Conservation (phyloP, 2,329 filamentous ascomycete genomes). For the Alternaria arborescens region DNA sequence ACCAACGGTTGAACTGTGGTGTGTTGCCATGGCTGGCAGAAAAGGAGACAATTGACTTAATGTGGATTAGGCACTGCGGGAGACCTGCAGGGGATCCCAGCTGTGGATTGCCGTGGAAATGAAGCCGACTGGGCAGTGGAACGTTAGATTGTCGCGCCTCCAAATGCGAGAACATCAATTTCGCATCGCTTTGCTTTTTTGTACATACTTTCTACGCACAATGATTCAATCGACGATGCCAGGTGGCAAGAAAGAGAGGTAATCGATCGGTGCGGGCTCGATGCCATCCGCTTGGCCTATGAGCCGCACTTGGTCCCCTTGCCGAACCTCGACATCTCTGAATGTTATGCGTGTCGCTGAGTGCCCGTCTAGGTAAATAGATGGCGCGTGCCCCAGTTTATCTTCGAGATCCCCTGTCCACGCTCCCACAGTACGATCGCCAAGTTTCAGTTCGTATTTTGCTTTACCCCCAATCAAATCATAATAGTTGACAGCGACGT, state of each 20-base stretch:
- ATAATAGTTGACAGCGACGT: constrained; percentile 72
- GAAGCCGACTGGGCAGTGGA: constrained; percentile 16
- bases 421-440: constrained; percentile 60
- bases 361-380: constrained; percentile 69
- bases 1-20: constrained; percentile 21
- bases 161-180: constrained; percentile 3
- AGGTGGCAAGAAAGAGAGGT: constrained; percentile 67
- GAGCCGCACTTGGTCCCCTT: constrained; percentile 64
- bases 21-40: constrained; percentile 16
- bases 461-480: constrained; percentile 68
- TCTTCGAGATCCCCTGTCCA: constrained; percentile 71
- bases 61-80: constrained; percentile 10
- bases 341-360: constrained; percentile 71
- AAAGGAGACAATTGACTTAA: constrained; percentile 8
- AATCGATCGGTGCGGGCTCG: constrained; percentile 73
- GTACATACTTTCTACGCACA: background rate
- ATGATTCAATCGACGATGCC: constrained; percentile 63
- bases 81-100: constrained; percentile 13
- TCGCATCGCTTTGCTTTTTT: constrained; percentile 4
- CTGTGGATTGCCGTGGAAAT: constrained; percentile 26
- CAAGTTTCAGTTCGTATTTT: constrained; percentile 64
- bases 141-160: constrained; percentile 3
- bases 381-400: constrained; percentile 66
- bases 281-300: constrained; percentile 66
- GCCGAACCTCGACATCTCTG: constrained; percentile 57